Percentiles rank a stretch among this genome's conserved stretches.
Evolutionary conservation across 768 basidiomycete genomes (phyloP).

Genomic region (Suillus paluster): DNA sequence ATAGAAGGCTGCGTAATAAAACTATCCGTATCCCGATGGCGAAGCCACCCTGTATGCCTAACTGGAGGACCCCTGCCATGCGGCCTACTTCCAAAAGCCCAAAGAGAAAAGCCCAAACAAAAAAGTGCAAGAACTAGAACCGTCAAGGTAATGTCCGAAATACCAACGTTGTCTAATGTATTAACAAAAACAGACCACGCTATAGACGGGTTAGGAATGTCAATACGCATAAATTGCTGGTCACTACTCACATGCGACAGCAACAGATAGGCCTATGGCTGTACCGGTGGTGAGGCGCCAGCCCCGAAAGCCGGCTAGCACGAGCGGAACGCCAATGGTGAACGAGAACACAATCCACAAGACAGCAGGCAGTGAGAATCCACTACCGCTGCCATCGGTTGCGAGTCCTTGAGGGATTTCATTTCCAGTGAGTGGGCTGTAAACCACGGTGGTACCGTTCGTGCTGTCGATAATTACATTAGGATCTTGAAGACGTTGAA

Average conservation of each 20-base stretch:
- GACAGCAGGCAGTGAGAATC: slow-evolving; percentile 51
- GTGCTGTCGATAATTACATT: slow-evolving; percentile 29
- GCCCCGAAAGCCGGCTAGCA: slow-evolving; percentile 59
- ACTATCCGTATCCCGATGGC: slow-evolving; percentile 60
- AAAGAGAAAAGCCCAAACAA: slow-evolving; percentile 50
- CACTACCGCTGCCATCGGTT: slow-evolving; percentile 61
- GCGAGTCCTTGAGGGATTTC: slow-evolving; percentile 57
- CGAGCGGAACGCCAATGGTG: slow-evolving; percentile 55
- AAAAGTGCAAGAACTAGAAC: slow-evolving; percentile 55
- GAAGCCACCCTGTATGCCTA: slow-evolving; percentile 59
- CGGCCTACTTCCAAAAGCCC: slow-evolving; percentile 59
- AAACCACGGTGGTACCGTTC: slow-evolving; percentile 46
- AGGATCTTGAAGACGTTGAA: slow-evolving; percentile 32
- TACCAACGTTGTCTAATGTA: slow-evolving; percentile 48
- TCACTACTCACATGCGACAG: slow-evolving; percentile 46
- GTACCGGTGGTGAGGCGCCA: slow-evolving; percentile 60
- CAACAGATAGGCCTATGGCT: slow-evolving; percentile 54
- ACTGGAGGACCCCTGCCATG: slow-evolving; percentile 46
- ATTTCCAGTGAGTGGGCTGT: slow-evolving; percentile 48
- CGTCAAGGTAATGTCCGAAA: slow-evolving; percentile 57
- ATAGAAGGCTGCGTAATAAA: slow-evolving; percentile 52
- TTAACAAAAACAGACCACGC: slow-evolving; percentile 71
- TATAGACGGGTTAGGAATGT: slow-evolving; percentile 23
- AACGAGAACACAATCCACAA: slow-evolving; percentile 64
- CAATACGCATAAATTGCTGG: neutral